phyloP scores from a whole-genome alignment of 495 filamentous ascomycete genomes.

The Cairneyella variabilis region DNA sequence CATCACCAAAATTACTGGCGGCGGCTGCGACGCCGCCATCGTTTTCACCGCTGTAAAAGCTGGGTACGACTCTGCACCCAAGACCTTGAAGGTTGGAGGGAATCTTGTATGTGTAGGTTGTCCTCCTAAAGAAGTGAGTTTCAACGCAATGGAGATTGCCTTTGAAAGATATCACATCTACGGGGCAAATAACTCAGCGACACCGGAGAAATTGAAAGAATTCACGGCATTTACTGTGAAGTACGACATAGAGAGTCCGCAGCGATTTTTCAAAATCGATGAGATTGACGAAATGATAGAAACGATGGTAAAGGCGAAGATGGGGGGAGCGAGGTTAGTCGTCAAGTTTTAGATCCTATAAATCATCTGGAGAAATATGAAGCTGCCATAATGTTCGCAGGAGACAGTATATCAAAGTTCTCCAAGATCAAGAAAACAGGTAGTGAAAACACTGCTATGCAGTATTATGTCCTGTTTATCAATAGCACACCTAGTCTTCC shows the following conservation, averaged over 20 bases:
- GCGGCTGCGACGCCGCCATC: constrained; percentile 32
- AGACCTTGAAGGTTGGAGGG: not conserved
- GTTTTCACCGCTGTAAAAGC: constrained; percentile 35
- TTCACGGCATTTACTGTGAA: not conserved
- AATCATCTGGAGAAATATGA: no score
- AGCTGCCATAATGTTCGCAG: no score
- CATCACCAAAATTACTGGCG: constrained; percentile 7
- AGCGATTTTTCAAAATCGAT: not conserved
- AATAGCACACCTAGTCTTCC: no score
- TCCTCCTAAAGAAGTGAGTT: not conserved
- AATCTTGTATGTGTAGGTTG: not conserved
- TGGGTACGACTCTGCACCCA: constrained; percentile 16
- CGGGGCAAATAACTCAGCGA: not conserved
- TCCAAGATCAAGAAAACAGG: no score
- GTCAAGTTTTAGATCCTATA: not conserved
- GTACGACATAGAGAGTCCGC: not conserved
- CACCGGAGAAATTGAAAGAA: not conserved
- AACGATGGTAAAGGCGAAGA: not conserved
- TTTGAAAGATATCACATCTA: not conserved
- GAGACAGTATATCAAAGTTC: no score
- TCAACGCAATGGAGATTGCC: not conserved
- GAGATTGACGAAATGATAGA: not conserved
- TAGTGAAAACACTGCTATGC: no score
- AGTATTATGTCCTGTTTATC: no score
- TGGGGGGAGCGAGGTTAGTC: not conserved